Conservation (phyloP, 2,329 filamentous ascomycete genomes). For the Laburnicola sp. region DNA sequence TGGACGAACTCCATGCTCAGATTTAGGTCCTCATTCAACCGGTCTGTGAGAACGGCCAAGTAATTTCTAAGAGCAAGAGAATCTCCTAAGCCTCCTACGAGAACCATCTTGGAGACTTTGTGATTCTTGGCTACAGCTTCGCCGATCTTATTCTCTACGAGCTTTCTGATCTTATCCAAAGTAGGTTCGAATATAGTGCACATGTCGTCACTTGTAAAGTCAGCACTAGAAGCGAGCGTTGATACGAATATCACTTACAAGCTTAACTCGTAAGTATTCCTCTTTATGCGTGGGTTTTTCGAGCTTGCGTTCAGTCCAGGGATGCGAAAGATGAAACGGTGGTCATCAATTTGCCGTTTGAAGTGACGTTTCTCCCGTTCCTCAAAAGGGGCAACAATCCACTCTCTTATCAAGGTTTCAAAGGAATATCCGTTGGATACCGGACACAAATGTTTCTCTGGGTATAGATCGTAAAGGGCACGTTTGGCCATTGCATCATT, state of each 20-base stretch:
- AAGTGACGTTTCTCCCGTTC: no score
- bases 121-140: constrained; percentile 1
- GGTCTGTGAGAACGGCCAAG: neutral
- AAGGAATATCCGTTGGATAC: no score
- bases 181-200: constrained; percentile 7
- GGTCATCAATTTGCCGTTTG: no score
- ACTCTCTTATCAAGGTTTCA: no score
- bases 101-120: constrained; percentile 12
- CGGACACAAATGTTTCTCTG: no score
- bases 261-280: constrained; percentile 5
- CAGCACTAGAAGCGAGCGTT: neutral
- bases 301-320: no score
- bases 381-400: no score
- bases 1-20: neutral
- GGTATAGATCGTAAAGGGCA: no score
- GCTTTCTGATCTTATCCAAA: constrained; percentile 9
- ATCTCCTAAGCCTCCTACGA: constrained; percentile 20
- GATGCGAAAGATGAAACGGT: no score
- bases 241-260: constrained; percentile 5
- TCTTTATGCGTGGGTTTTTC: constrained; percentile 6
- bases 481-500: no score
- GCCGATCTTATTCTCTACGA: constrained; percentile 12
- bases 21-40: neutral
- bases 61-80: constrained; percentile 14
- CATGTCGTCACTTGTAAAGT: constrained; percentile 10